phyloP scores from a whole-genome alignment of 768 basidiomycete genomes.

The Rubroboletus satanas region DNA sequence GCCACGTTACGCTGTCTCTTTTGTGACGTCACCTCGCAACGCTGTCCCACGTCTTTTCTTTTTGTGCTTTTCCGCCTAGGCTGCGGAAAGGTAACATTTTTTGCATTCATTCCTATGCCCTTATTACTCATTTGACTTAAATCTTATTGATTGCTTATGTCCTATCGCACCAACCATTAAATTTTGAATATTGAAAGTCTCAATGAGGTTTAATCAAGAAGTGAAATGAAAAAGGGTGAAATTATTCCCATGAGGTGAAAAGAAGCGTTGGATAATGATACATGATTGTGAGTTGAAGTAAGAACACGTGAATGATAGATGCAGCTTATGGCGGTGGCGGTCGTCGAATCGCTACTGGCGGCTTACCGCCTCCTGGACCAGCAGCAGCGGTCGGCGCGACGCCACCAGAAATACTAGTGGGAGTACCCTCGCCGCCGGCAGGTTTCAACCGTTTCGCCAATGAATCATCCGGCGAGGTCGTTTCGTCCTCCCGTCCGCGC shows the following conservation, averaged over 20 bases:
- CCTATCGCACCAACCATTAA: background rate
- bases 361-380: slow-evolving; percentile 23
- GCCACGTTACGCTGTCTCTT: slow-evolving; percentile 15
- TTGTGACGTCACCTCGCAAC: slow-evolving; percentile 15
- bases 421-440: slow-evolving; percentile 25
- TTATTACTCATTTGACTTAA: slow-evolving; percentile 3
- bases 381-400: background rate
- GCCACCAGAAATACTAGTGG: background rate
- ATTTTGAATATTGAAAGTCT: background rate
- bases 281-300: slow-evolving; percentile 1
- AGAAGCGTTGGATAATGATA: slow-evolving; percentile 22
- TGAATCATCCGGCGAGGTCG: slow-evolving; percentile 45
- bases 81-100: background rate
- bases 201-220: background rate
- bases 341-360: slow-evolving; percentile 34
- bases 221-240: background rate
- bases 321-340: slow-evolving; percentile 19
- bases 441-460: slow-evolving; percentile 67
- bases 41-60: slow-evolving; percentile 10
- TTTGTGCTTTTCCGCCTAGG: background rate
- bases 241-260: background rate
- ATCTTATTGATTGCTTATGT: slow-evolving; percentile 18
- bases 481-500: slow-evolving; percentile 57
- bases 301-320: background rate
- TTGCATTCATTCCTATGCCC: slow-evolving; percentile 3